A percentile compares a stretch with the other conserved stretches of the same genome.
phyloP scores from a whole-genome alignment of 176 grass and related monocot genomes.

The Carex kokanica region DNA sequence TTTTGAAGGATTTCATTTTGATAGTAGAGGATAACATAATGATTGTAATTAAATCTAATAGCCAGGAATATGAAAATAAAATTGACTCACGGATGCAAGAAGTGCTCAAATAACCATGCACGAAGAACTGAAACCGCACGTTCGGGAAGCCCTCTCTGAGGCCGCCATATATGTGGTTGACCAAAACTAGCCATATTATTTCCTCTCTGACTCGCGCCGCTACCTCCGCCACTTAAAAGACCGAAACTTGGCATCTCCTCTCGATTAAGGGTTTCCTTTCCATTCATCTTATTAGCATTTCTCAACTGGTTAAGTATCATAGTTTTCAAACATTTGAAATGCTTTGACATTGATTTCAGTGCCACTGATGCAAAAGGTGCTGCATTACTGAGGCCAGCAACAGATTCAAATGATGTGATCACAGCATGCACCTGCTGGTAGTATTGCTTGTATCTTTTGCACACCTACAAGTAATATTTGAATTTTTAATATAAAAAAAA shows the following conservation, averaged over 20 bases:
- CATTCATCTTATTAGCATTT: constrained; percentile 38
- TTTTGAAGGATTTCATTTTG: neutral
- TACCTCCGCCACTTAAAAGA: constrained; percentile 36
- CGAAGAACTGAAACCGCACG: constrained; percentile 82
- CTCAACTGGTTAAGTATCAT: constrained; percentile 63
- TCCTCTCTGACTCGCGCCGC: constrained; percentile 38
- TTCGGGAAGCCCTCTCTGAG: constrained; percentile 69
- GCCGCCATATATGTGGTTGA: constrained; percentile 84
- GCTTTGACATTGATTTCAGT: constrained; percentile 69
- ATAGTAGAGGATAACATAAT: neutral
- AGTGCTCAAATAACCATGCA: constrained; percentile 77
- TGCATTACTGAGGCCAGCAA: constrained; percentile 67
- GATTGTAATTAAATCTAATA: neutral
- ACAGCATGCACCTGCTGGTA: constrained; percentile 72
- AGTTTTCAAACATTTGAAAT: constrained; percentile 69
- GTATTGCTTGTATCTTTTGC: constrained; percentile 82
- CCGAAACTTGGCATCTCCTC: constrained; percentile 59
- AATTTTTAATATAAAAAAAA: neutral
- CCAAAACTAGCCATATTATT: constrained; percentile 24
- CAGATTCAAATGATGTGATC: constrained; percentile 66
- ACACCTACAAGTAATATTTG: constrained; percentile 50
- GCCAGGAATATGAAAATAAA: neutral
- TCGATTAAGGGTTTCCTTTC: constrained; percentile 42
- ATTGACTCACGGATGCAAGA: constrained; percentile 32
- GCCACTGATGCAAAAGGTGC: constrained; percentile 65